Percentiles rank a stretch among this genome's conserved stretches.
phyloP scores from a whole-genome alignment of 1,139 yeast genomes.

The Nakaseomyces bracarensis region DNA sequence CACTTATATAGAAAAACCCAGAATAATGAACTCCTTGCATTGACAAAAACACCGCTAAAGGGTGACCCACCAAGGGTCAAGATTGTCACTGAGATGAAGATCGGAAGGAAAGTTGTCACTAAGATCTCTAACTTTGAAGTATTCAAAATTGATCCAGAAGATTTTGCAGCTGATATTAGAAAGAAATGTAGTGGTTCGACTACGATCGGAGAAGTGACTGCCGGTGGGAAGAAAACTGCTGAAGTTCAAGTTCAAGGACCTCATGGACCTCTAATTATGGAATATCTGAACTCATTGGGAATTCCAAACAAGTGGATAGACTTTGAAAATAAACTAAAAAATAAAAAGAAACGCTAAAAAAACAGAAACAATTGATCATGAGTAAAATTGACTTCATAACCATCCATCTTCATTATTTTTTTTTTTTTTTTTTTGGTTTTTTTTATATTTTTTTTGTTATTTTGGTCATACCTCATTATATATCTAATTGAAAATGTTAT shows the following conservation, averaged over 20 bases:
- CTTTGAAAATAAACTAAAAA: slow-evolving; percentile 57
- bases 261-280: slow-evolving; percentile 57
- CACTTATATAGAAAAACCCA: slow-evolving; percentile 41
- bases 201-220: slow-evolving; percentile 51
- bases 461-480: too few relatives aligned
- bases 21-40: slow-evolving; percentile 31
- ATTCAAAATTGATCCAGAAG: slow-evolving; percentile 57
- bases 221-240: slow-evolving; percentile 42
- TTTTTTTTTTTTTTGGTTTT: too few relatives aligned
- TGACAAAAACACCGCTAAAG: slow-evolving; percentile 37
- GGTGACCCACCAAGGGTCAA: slow-evolving; percentile 65
- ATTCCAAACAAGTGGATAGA: slow-evolving; percentile 59
- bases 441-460: too few relatives aligned
- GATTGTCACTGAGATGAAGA: slow-evolving; percentile 65
- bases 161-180: slow-evolving; percentile 60
- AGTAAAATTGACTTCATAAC: too few relatives aligned
- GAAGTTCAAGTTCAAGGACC: slow-evolving; percentile 90
- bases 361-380: too few relatives aligned
- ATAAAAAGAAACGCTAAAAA: slow-evolving; percentile 38
- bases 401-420: too few relatives aligned
- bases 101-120: slow-evolving; percentile 77
- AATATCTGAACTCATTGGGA: slow-evolving; percentile 57
- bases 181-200: slow-evolving; percentile 85
- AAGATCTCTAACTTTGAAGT: slow-evolving; percentile 60
- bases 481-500: too few relatives aligned